Evolutionary conservation across 2,329 filamentous ascomycete species (phyloP), one percentile per base, ranked within the genome.

Genomic region (Colletotrichum noveboracense): DNA sequence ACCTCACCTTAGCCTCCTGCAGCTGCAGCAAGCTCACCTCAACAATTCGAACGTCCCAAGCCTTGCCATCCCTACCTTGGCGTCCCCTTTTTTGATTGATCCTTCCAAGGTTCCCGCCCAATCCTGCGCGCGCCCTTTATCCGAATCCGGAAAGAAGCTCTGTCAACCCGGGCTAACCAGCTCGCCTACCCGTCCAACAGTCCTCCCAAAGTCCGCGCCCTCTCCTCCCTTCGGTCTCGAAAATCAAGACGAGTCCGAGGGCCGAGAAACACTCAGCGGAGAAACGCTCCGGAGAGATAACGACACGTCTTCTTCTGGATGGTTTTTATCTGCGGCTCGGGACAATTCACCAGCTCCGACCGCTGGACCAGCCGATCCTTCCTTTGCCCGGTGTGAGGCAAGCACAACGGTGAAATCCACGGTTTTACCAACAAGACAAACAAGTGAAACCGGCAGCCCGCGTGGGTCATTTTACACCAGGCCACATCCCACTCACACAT

Each of bases 131-230:
- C 66, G 21, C 72, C n/a, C 24, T 38, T 6, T 16, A 43, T 61
- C 73, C 73, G 14, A 68, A 75, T 65, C 48, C 4, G 73, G 73
- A 73, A 75, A 75, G 64, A 68, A 75, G 73, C 73, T 75, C 70
- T 58, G n/a, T 12, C 13, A 12, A n/a, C 61, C 43, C 43, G 34
- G 34, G 61, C 32, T n/a, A 32, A 61, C 28, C 18, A 36, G 21
- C 58, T n/a, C 28, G 28, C 55, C 43, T 21, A 21, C 43, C 43
- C 43, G n/a, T 48, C 43, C 18, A 18, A 18, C 36, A 5, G 14
- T 18, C 36, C 7, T 18, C 43, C 18, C n/a, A 48, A 32, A 58
- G 43, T 58, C 71, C n/a, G 58, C n/a, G 58, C 30, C 12, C 14
- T 16, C 58, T 68, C 32, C 70, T 65, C 38, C 58, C 62, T 60